These are phyloP conservation scores for Abrus pulchellus DNA, from an alignment of 306 rosid genomes.

Conservation along the genomic window DNA sequence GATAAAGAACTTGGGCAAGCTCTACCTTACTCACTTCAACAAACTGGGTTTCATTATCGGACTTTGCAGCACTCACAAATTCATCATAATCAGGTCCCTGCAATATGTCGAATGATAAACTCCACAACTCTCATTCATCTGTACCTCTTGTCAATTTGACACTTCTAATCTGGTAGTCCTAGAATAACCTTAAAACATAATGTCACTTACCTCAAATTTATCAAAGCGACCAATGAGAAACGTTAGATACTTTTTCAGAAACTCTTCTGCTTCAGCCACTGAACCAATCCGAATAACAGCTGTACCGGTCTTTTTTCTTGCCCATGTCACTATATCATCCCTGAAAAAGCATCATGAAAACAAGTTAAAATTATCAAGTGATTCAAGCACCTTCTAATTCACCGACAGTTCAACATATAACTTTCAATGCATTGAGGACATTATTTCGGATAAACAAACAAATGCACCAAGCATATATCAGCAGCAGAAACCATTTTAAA, in stretches of 20 bases:
- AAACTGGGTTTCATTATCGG: slow-evolving; percentile 84
- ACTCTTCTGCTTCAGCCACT: slow-evolving; percentile 62
- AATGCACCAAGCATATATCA: neutral
- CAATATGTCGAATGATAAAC: slow-evolving; percentile 23
- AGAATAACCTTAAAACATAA: neutral
- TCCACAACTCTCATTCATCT: neutral
- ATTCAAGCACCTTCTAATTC: slow-evolving; percentile 17
- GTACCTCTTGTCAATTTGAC: slow-evolving; percentile 5
- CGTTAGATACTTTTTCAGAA: slow-evolving; percentile 68
- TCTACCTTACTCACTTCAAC: slow-evolving; percentile 67
- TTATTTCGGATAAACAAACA: neutral
- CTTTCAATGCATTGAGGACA: slow-evolving; percentile 9
- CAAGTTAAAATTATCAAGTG: neutral
- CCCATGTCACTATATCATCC: slow-evolving; percentile 90
- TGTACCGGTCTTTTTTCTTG: slow-evolving; percentile 76
- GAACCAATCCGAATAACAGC: slow-evolving; percentile 74
- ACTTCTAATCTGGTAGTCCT: slow-evolving; percentile 17
- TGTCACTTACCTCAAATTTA: slow-evolving; percentile 70
- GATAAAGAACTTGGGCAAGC: slow-evolving; percentile 81
- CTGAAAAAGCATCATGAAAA: slow-evolving; percentile 60
- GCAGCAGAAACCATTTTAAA: too few species aligned
- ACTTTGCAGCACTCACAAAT: slow-evolving; percentile 76
- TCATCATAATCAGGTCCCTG: slow-evolving; percentile 82
- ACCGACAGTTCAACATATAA: neutral
- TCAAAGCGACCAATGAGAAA: slow-evolving; percentile 75